Percentiles rank a stretch among this genome's conserved stretches.
These are phyloP conservation scores for Cnidoscolus chayamansa DNA, from an alignment of 441 rosid genomes.

Conservation along the genomic window DNA sequence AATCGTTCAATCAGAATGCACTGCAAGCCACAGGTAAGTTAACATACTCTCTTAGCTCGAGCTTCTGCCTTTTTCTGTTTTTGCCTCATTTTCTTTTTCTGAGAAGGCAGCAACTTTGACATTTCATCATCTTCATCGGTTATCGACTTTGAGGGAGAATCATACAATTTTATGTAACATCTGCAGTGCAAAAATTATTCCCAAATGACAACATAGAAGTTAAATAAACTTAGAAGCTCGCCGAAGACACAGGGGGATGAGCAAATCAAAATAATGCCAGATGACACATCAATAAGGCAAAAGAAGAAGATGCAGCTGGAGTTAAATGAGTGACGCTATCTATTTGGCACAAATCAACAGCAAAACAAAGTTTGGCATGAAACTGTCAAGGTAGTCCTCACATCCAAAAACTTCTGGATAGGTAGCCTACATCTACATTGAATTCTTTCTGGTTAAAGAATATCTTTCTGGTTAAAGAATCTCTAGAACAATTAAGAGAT, in stretches of 20 bases:
- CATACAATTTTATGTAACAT: slow-evolving; percentile 85
- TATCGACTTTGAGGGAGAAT: slow-evolving; percentile 73
- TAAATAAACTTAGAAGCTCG: not conserved
- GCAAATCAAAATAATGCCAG: not conserved
- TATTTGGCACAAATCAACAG: not conserved
- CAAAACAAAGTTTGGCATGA: not conserved
- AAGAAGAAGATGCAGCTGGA: not conserved
- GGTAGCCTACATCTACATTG: no score
- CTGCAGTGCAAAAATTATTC: slow-evolving; percentile 43
- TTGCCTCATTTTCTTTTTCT: slow-evolving; percentile 88
- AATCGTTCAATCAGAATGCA: slow-evolving; percentile 14
- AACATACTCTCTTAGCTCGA: slow-evolving; percentile 87
- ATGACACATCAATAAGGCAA: not conserved
- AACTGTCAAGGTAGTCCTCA: not conserved
- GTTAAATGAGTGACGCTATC: not conserved
- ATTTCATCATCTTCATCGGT: slow-evolving; percentile 73
- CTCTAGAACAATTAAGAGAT: no score
- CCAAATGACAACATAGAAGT: slow-evolving; percentile 7
- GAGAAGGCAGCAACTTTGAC: slow-evolving; percentile 84
- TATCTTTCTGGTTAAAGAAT: no score
- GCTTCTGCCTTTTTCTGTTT: slow-evolving; percentile 97
- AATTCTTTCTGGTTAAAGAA: no score
- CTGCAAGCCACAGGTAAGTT: slow-evolving; percentile 22
- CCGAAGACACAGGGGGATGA: not conserved
- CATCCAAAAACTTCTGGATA: not conserved